Percentiles rank a stretch among this genome's conserved stretches.
phyloP scores from a whole-genome alignment of 2,329 filamentous ascomycete species.

The Trichoderma citrinoviride region DNA sequence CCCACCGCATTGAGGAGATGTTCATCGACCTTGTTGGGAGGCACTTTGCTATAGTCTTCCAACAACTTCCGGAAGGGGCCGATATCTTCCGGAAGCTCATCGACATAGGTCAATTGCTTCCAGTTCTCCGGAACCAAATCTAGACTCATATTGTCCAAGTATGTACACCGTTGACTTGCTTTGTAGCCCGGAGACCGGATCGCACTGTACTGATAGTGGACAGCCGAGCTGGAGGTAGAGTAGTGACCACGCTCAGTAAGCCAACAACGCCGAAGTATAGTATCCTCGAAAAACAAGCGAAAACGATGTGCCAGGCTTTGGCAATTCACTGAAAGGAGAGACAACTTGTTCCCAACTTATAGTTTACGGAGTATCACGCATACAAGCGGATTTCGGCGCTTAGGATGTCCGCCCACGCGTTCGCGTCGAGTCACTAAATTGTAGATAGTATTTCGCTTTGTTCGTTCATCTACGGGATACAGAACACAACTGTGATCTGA shows the following conservation, averaged over 20 bases:
- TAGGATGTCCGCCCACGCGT: neutral
- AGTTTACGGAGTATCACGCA: neutral
- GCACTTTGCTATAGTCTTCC: neutral
- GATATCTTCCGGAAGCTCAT: neutral
- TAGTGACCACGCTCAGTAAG: too few species aligned
- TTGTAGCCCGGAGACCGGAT: neutral
- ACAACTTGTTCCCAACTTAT: neutral
- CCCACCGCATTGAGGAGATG: neutral
- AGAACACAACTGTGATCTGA: neutral
- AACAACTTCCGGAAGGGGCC: neutral
- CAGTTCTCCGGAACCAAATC: neutral
- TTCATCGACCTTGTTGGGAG: neutral
- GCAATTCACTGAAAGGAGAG: neutral
- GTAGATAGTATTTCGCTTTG: neutral
- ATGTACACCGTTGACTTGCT: neutral
- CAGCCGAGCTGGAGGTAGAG: too few species aligned
- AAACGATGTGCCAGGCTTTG: neutral
- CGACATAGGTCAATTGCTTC: neutral
- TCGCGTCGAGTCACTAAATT: neutral
- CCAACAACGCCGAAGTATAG: too few species aligned
- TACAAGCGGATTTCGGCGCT: neutral
- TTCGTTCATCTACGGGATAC: neutral
- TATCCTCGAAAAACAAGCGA: neutral
- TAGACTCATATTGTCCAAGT: neutral
- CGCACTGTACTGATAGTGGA: too few species aligned